phyloP scores from a whole-genome alignment of 805 yeast genomes.

The Candida berthetii region DNA sequence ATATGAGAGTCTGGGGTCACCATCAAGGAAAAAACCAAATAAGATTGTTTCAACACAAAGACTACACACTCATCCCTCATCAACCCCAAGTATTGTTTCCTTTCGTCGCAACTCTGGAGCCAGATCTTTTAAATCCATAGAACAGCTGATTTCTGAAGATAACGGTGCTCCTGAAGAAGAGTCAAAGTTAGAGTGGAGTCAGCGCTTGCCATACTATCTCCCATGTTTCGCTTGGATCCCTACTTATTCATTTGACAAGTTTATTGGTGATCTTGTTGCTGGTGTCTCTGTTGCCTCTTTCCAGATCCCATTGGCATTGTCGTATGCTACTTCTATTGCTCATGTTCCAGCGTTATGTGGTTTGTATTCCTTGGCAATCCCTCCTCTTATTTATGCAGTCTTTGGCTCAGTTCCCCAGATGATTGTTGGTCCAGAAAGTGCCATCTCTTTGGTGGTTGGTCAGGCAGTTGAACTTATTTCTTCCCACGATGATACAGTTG shows the following conservation, averaged over 20 bases:
- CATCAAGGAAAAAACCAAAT: background rate
- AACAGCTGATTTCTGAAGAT: background rate
- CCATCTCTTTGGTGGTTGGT: conserved; percentile 78
- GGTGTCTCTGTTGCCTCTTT: conserved; percentile 87
- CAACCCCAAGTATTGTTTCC: background rate
- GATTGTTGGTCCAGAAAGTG: conserved; percentile 91
- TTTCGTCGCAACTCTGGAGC: background rate
- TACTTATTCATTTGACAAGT: conserved; percentile 30
- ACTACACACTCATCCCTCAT: background rate
- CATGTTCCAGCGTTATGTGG: conserved; percentile 82
- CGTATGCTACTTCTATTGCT: conserved; percentile 77
- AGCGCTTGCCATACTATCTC: conserved; percentile 51
- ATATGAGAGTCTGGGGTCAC: background rate
- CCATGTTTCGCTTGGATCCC: conserved; percentile 69
- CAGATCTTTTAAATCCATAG: background rate
- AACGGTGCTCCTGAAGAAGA: background rate
- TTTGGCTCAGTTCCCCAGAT: conserved; percentile 84
- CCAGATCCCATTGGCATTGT: conserved; percentile 76
- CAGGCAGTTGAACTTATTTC: conserved; percentile 60
- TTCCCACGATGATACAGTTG: conserved; percentile 34
- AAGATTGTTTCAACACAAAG: background rate
- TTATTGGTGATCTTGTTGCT: conserved; percentile 65
- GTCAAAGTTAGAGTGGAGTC: conserved; percentile 6
- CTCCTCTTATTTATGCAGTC: conserved; percentile 71
- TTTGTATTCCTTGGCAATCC: conserved; percentile 65